Base-by-base conservation (phyloP, 2,329 filamentous ascomycete species). In the Hypoxylon sp. region DNA sequence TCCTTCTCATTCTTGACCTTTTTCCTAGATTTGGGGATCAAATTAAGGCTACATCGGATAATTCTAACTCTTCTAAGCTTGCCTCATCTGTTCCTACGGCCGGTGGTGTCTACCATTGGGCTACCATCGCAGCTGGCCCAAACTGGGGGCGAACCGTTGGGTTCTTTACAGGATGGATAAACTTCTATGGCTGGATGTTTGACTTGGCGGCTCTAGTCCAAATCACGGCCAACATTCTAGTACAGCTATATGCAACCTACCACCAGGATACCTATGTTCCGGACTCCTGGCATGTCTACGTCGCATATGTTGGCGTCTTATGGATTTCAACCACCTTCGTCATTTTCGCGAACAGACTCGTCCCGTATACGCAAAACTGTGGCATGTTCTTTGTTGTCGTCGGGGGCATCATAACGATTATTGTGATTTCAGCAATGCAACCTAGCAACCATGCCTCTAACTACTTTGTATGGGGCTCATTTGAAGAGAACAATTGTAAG, bases 161-260 rank as follows among this genome's bases (percentile, higher is more conserved):
- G 43, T 84, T 83, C 75, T 83, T 82, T 63, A 79, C 80, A 0
- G 82, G 82, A 10, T 83, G 82, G 80, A 79, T 83, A 68, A 88
- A 88, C 74, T 87, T 86, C 71, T 86, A 84, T 66, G 86, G 83
- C 13, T 90, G 89, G 89, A 84, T 90, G 68, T 88, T 90, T 63
- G 87, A 86, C 67, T 82, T 88, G 5, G 86, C 87, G 3, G 86
- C 87, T 1, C 85, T 90, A 73, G 79, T 85, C 14, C 82, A 85
- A 62, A 88, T 90, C 63, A 82, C 87, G 3, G 84, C 84, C 67
- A 89, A 90, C 73, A 83, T 89, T 69, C 78, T 84, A 11, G 84
- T 90, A 17, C 85, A 86, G 72, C 86, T 90, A 83, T 90, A 90
- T 75, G 82, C 83, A 5, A 77, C 87, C 28, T 89, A 87, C 78